A percentile compares a stretch with the other conserved stretches of the same genome.
Evolutionary conservation across 1,284 basidiomycete genomes (phyloP).

Genomic region (Sanguinoderma infundibulare): DNA sequence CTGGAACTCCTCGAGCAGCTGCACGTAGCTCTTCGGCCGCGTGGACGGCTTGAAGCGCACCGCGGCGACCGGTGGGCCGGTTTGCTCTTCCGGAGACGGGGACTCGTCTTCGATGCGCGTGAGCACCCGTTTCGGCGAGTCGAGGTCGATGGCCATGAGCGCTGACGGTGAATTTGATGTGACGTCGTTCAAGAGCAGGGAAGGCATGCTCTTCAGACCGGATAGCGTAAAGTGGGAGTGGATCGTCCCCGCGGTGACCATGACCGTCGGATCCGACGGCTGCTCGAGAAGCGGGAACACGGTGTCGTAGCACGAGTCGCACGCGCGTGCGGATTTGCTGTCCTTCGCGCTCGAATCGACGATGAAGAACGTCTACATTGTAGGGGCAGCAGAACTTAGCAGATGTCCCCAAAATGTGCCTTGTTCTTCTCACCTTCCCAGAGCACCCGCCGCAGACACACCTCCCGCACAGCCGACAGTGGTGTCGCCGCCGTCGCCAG

Average conservation of each 20-base stretch:
- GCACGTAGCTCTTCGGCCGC: conserved; percentile 64
- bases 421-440: conserved; percentile 59
- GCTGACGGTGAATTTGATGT: conserved; percentile 36
- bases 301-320: conserved; percentile 84
- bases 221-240: conserved; percentile 47
- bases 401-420: too few species aligned
- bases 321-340: conserved; percentile 77
- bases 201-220: conserved; percentile 51
- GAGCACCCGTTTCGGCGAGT: conserved; percentile 32
- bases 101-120: conserved; percentile 30
- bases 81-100: conserved; percentile 14
- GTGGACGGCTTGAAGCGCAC: conserved; percentile 42
- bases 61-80: conserved; percentile 34
- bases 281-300: conserved; percentile 75
- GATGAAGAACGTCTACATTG: conserved; percentile 76
- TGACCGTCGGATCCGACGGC: conserved; percentile 17
- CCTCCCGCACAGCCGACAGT: conserved; percentile 88
- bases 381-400: too few species aligned
- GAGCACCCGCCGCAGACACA: conserved; percentile 88
- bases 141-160: conserved; percentile 48
- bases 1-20: conserved; percentile 68
- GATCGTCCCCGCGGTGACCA: conserved; percentile 30
- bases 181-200: conserved; percentile 47
- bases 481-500: conserved; percentile 84
- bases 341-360: conserved; percentile 56